Evolutionary conservation across 225 moss, liverwort and hornwort species (phyloP), one percentile per base, ranked within the genome.

Genomic region (Sphagnum contortum): DNA sequence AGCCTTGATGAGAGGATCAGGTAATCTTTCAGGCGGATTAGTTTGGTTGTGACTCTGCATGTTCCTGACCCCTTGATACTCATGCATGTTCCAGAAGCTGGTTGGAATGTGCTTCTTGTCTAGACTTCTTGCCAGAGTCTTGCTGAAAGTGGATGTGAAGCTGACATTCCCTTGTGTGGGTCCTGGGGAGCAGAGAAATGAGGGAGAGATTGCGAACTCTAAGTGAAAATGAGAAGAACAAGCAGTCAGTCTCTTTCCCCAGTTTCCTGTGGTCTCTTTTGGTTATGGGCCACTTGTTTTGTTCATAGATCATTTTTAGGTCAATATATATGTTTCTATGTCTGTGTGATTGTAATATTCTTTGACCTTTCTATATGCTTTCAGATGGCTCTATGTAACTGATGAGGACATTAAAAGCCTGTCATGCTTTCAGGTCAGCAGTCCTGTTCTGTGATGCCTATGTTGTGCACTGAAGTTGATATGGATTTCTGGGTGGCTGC

Each of bases 311-410:
- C 12, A 29, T 4, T 10, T 59, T n/a, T 14, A 7, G 4, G 56
- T 9, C 6, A 4, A 9, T 12, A 9, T 45, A 44, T n/a, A 44
- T 5, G 12, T 29, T 8, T 3, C n/a, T 45, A 14, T 29, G 29
- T 29, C 29, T 3, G 5, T 51, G 12, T 5, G 55, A 52, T 44
- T n/a, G 5, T 9, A 48, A 44, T 51, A n/a, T 48, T 53, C 49
- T 66, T 45, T 11, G 10, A 61, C 49, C 46, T 67, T 10, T 58
- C 45, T 57, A 54, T 10, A 47, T 48, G 9, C 45, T 55, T 62
- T 45, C 76, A 91, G 90, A 78, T 91, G 91, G 91, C 78, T 91
- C 0, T 91, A 91, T 68, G 91, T 91, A 2, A 91, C 91, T 10
- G 88, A 91, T 73, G 91, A 88, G 29, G 91, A 91, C 64, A 88